Evolutionary conservation across 225 moss, liverwort and hornwort species (phyloP).

Genomic region (Neckera pumila): DNA sequence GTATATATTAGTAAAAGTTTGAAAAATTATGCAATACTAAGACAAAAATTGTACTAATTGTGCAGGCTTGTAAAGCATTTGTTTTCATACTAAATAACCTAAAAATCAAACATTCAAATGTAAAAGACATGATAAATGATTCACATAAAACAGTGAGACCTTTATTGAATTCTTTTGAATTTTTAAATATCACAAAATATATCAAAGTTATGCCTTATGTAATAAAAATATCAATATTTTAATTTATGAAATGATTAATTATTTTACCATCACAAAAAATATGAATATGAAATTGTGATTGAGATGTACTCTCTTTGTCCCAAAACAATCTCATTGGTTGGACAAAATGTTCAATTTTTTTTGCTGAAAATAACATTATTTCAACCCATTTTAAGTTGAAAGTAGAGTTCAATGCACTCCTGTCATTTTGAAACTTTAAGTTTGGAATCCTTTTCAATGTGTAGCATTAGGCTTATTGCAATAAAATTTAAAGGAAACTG

Average conservation of each 20-base stretch:
- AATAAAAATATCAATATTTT: neutral
- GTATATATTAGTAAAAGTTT: neutral
- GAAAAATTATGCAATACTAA: neutral
- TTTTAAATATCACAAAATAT: neutral
- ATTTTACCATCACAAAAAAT: neutral
- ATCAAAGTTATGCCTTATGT: neutral
- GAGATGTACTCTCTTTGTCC: accelerated
- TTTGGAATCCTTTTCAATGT: accelerated
- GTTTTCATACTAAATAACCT: neutral
- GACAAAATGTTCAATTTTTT: too few species aligned
- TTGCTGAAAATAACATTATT: too few species aligned
- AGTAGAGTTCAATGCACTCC: accelerated
- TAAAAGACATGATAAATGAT: neutral
- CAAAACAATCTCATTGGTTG: neutral
- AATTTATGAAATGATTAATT: accelerated
- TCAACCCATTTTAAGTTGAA: accelerated
- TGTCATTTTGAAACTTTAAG: neutral
- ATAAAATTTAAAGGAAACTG: neutral
- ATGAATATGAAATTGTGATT: neutral
- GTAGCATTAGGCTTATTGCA: too few species aligned
- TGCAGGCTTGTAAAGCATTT: neutral
- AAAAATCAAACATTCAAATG: neutral
- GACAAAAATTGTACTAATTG: neutral
- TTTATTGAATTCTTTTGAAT: neutral
- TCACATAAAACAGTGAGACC: neutral